A percentile compares a stretch with the other conserved stretches of the same genome.
Conservation (phyloP, 495 filamentous ascomycete genomes). For the Glutinoglossum americanum region DNA sequence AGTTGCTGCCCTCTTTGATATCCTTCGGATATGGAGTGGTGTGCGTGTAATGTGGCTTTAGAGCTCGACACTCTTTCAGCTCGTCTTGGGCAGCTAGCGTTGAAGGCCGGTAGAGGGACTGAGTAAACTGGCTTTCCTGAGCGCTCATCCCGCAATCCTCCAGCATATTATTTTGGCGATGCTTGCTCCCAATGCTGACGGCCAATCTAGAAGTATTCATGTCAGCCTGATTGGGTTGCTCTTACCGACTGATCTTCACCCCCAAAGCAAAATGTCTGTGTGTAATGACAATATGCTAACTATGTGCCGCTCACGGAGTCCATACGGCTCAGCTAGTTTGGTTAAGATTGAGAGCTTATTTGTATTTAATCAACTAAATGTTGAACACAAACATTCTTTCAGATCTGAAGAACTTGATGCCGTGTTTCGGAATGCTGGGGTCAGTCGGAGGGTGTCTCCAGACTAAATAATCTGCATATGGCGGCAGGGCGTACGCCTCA, state of each 20-base stretch:
- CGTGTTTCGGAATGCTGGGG: too few relatives aligned
- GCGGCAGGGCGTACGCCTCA: neutral
- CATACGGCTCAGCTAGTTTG: neutral
- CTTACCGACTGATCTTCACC: neutral
- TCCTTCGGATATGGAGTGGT: neutral
- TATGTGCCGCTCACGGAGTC: neutral
- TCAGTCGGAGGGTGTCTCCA: neutral
- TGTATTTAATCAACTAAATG: neutral
- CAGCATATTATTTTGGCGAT: neutral
- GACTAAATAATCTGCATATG: neutral
- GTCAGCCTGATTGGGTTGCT: neutral
- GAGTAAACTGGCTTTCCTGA: constrained; percentile 20
- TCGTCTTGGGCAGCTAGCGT: constrained; percentile 14
- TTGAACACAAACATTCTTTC: neutral
- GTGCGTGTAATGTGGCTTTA: constrained; percentile 12
- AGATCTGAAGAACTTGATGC: too few relatives aligned
- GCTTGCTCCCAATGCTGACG: neutral
- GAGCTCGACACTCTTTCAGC: constrained; percentile 10
- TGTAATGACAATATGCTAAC: neutral
- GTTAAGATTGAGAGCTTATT: neutral
- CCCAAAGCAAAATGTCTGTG: neutral
- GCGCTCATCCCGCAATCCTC: constrained; percentile 5
- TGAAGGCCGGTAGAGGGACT: constrained; percentile 14
- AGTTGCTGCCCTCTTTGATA: constrained; percentile 25
- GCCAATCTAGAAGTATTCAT: neutral